phyloP scores from a whole-genome alignment of 208 protist genomes.

The Balamuthia mandrillaris region DNA sequence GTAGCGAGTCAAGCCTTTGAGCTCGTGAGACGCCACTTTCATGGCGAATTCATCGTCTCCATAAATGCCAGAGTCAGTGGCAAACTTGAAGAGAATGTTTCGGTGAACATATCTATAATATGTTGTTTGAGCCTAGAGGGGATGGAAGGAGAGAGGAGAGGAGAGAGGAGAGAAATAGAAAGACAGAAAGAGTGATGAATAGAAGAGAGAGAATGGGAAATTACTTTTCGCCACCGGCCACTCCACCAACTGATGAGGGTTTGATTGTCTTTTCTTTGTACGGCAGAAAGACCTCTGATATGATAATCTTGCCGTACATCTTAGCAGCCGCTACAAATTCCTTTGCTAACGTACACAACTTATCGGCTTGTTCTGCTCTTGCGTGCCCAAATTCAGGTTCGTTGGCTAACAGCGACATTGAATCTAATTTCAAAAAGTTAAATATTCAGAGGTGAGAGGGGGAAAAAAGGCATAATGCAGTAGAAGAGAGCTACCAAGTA shows the following conservation, averaged over 20 bases:
- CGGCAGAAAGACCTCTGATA: slow-evolving; percentile 44
- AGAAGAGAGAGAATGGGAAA: too few relatives aligned
- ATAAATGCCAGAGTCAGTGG: slow-evolving; percentile 44
- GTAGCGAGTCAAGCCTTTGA: slow-evolving; percentile 36
- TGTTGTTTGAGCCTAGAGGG: too few relatives aligned
- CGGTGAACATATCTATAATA: slow-evolving; percentile 8
- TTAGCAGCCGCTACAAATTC: slow-evolving; percentile 43
- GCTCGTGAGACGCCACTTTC: slow-evolving; percentile 40
- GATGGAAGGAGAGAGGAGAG: too few relatives aligned
- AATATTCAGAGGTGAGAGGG: too few relatives aligned
- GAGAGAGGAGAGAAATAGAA: too few relatives aligned
- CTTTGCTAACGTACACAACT: slow-evolving; percentile 35
- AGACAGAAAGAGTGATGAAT: too few relatives aligned
- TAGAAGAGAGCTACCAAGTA: not conserved
- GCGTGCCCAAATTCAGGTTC: not conserved
- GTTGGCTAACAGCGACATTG: too few relatives aligned
- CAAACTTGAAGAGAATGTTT: slow-evolving; percentile 52
- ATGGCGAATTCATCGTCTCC: slow-evolving; percentile 21
- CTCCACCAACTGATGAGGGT: slow-evolving; percentile 21
- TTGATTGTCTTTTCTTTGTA: slow-evolving; percentile 48
- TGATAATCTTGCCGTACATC: slow-evolving; percentile 57
- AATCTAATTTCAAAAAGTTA: too few relatives aligned
- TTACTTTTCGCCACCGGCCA: slow-evolving; percentile 53
- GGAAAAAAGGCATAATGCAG: too few relatives aligned
- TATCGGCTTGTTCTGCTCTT: slow-evolving; percentile 27